Evolutionary conservation across 371 early-diverging fungal genomes (phyloP).

Genomic region (Amoeboaphelidium protococcarum): DNA sequence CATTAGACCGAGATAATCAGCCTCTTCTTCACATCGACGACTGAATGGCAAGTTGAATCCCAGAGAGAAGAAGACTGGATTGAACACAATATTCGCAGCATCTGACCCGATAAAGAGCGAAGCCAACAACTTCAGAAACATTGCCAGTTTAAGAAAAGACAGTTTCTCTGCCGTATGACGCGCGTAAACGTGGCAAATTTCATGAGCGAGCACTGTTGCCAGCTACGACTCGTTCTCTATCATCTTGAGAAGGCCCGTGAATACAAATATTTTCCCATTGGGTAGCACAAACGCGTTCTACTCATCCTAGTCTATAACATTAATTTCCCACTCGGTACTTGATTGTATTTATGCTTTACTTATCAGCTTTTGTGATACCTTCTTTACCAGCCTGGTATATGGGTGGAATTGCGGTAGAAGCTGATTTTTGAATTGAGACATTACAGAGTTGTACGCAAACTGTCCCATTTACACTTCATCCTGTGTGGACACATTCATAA

Average conservation of each 20-base stretch:
- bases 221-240: conserved; percentile 55
- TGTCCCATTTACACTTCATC: conserved; percentile 30
- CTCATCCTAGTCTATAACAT: not conserved
- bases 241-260: conserved; percentile 42
- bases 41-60: conserved; percentile 51
- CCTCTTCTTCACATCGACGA: conserved; percentile 57
- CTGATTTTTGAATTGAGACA: conserved; percentile 8
- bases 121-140: conserved; percentile 17
- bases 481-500: conserved; percentile 23
- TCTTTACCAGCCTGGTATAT: not conserved
- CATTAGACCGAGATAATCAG: conserved; percentile 58
- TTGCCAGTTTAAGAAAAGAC: conserved; percentile 32
- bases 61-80: conserved; percentile 21
- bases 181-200: conserved; percentile 57
- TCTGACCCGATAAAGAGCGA: conserved; percentile 20
- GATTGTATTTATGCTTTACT: not conserved
- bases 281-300: conserved; percentile 3
- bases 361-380: not conserved
- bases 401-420: conserved; percentile 1
- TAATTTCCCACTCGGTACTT: not conserved
- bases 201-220: conserved; percentile 75
- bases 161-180: conserved; percentile 56
- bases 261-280: conserved; percentile 1
- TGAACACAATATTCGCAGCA: conserved; percentile 22
- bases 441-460: conserved; percentile 34